phyloP scores from a whole-genome alignment of 2,329 filamentous ascomycete genomes.

The Coniella lustricola region DNA sequence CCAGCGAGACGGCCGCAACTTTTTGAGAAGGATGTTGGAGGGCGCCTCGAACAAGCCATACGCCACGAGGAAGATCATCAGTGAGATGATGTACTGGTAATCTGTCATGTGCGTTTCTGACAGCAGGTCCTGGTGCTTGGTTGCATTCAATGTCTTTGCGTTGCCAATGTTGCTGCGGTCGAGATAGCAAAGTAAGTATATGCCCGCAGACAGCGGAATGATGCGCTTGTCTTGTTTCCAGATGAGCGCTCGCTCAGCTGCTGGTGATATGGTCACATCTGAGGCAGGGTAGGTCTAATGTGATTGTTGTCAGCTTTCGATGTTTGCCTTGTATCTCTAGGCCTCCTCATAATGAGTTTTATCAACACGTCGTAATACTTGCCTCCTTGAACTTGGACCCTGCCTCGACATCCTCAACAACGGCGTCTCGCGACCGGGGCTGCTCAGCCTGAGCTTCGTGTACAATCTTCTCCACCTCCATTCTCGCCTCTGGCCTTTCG shows the following conservation, averaged over 20 bases:
- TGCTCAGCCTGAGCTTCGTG: not conserved
- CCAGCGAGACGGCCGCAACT: conserved; percentile 53
- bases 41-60: conserved; percentile 54
- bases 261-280: not conserved
- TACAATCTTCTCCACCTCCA: too few relatives aligned
- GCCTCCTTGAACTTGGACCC: conserved; percentile 9
- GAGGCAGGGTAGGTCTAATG: not conserved
- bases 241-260: conserved; percentile 9
- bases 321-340: not conserved
- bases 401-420: conserved; percentile 8
- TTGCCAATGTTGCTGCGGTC: conserved; percentile 56
- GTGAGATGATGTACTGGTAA: conserved; percentile 47
- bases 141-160: conserved; percentile 55
- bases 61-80: conserved; percentile 53
- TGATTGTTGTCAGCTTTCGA: too few relatives aligned
- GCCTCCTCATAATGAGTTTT: not conserved
- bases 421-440: not conserved
- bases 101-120: conserved; percentile 52
- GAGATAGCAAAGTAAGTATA: conserved; percentile 52
- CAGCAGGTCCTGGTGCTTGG: conserved; percentile 52
- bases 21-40: conserved; percentile 55
- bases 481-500: too few relatives aligned
- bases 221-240: conserved; percentile 45
- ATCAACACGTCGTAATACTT: not conserved
- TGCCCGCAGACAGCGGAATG: conserved; percentile 43